A percentile compares a stretch with the other conserved stretches of the same genome.
Conservation (phyloP, 306 rosid genomes). For the Prunus mongolica region DNA sequence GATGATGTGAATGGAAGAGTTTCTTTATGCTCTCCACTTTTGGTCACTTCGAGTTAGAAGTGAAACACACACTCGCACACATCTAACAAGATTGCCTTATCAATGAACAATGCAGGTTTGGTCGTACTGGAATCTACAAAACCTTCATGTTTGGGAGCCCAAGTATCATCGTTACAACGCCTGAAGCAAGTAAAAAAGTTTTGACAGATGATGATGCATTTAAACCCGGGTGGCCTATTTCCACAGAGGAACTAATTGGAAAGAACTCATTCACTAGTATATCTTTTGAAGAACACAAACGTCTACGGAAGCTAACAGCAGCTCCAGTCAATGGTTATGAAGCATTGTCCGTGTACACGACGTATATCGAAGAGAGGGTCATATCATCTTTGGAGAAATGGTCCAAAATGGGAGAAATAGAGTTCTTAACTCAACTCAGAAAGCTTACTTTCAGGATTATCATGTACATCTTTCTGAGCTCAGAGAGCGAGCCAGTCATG, state of each 20-base stretch:
- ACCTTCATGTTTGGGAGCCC: conserved; percentile 79
- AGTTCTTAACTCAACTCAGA: conserved; percentile 61
- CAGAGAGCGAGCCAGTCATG: conserved; percentile 62
- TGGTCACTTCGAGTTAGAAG: background rate
- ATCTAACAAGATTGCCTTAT: background rate
- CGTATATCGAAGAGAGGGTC: conserved; percentile 58
- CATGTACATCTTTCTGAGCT: conserved; percentile 77
- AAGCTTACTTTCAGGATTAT: conserved; percentile 77
- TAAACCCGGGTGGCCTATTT: conserved; percentile 71
- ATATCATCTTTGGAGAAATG: conserved; percentile 62
- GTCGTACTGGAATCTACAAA: conserved; percentile 71
- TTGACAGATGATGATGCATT: conserved; percentile 74
- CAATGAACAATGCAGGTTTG: conserved; percentile 49
- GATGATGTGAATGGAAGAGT: background rate
- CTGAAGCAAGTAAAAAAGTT: conserved; percentile 67
- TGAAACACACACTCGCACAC: background rate
- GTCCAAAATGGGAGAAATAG: conserved; percentile 59
- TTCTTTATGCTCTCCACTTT: background rate
- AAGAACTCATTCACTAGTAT: conserved; percentile 66
- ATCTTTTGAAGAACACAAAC: conserved; percentile 69
- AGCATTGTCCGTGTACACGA: conserved; percentile 53
- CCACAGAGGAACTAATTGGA: conserved; percentile 72
- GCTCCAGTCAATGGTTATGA: conserved; percentile 83
- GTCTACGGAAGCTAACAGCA: conserved; percentile 72
- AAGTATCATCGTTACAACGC: conserved; percentile 64